Evolutionary conservation across 208 protist species (phyloP), one percentile per base, ranked within the genome.

Genomic region (Acanthamoeba culbertsoni): DNA sequence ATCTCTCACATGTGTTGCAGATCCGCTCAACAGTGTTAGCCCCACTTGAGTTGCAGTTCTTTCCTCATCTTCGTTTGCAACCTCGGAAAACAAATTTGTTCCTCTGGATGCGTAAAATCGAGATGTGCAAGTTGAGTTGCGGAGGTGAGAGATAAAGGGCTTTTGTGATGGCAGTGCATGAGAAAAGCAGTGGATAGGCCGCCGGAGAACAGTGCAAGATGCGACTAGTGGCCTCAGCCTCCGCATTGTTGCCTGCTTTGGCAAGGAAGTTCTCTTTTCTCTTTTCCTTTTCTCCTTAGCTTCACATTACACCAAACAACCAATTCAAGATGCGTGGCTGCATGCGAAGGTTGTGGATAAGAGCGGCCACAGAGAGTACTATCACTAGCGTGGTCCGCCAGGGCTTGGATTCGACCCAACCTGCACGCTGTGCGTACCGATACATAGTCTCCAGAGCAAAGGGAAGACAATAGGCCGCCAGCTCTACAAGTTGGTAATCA

Each of bases 381-480:
- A 82, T 82, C 5, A 82, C 71, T 26, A 43, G 20, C n/a, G 71
- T 82, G 4, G 71, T 82, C 28, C 35, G 26, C 71, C 71, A 82
- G 0, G 71, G 71, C 71, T 82, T 82, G 71, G 71, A 35, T n/a
- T 6, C 71, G 10, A 82, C 20, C 71, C 71, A 82, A 20, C 42
- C 18, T 31, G 35, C 28, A 23, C 71, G 71, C 43, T 82, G 71
- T 40, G 71, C 71, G 33, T 65, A 89, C n/a, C 79, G 45, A 31
- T 89, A 89, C 35, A 89, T 37, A 10, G 51, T 89, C 33, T 89
- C 79, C n/a, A 89, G 35, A 4, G 79, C 79, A 51, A 89, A 89
- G 10, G 79, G 45, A 18, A 89, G 79, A 33, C 79, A 89, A 31
- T 89, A 89, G 3, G 79, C 79, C 40, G 79, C 79, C 20, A 89